Base-by-base conservation (phyloP, 306 rosid species). In the Corylus avellana region DNA sequence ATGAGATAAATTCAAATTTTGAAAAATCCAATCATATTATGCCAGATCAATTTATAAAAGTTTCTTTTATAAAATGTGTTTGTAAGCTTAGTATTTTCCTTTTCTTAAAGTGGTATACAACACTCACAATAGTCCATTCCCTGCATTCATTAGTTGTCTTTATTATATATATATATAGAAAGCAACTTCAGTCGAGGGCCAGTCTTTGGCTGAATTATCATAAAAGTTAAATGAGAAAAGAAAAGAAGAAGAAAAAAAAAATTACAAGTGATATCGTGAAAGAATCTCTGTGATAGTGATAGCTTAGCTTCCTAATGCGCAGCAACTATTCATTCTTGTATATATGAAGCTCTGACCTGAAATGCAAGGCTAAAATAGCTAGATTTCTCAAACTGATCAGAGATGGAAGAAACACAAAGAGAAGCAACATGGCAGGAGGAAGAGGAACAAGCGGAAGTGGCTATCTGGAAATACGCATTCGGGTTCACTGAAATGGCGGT, bases 401-500 rank as follows among this genome's bases (percentile, higher is more conserved):
- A 17, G 50, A 87, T 83, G 87, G 83, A 37, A 58, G 78, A 76
- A 32, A 56, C 12, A 53, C 67, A 59, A 59, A 81, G 14, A 67
- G 83, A 75, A 74, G 7, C 13, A 12, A 13, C 22, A 47, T 42
- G 64, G 8, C 56, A 79, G 1, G 82, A 81, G 56, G 87, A 84
- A 67, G 89, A 88, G 35, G 78, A 76, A 14, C 46, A 66, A 8
- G 96, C 89, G 1, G 76, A 79, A 42, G 18, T 78, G 12, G 70
- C 77, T 1, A 78, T 89, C 0, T 89, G 90, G 90, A 89, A 73
- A 44, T 88, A 87, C 82, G 53, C 83, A 61, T 85, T 87, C 7
- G 91, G 98, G 12, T 90, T 87, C 72, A 80, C 64, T 0, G 96
- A 94, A 81, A 48, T 77, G 48, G 91, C 92, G 0, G 93, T 85